Conservation (phyloP, 352 stramenopile species). For the Phytophthora fragariae region DNA sequence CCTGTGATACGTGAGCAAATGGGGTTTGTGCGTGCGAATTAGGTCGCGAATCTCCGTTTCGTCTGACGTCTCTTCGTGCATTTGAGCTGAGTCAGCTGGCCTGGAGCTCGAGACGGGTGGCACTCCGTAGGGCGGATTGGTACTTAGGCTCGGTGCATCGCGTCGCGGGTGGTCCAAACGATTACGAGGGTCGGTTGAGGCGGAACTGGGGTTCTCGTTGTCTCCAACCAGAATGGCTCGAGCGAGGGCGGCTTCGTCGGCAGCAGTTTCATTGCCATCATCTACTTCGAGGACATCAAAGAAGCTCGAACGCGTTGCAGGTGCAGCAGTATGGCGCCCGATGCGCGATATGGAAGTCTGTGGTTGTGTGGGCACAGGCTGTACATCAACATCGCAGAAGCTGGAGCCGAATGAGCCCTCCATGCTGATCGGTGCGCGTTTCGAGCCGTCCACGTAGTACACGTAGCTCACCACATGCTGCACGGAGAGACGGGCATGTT, state of each 20-base stretch:
- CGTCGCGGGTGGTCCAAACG: not conserved
- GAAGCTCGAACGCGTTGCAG: no score
- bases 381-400: no score
- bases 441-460: not conserved
- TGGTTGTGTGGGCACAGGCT: no score
- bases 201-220: not conserved
- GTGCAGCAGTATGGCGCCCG: no score
- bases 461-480: not conserved
- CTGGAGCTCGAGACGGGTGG: not conserved
- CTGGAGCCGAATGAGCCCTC: no score
- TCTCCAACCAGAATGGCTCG: not conserved
- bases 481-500: not conserved
- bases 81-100: not conserved
- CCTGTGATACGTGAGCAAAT: not conserved
- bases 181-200: not conserved
- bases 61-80: not conserved
- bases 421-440: not conserved
- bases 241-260: not conserved
- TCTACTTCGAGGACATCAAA: no score
- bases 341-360: no score
- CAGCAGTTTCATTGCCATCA: no score
- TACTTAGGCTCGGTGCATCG: not conserved
- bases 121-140: not conserved
- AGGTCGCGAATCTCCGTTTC: not conserved
- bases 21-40: not conserved